A percentile compares a stretch with the other conserved stretches of the same genome.
These are phyloP conservation scores for Cyathus striatus DNA, from an alignment of 768 basidiomycete species.

Conservation along the genomic window DNA sequence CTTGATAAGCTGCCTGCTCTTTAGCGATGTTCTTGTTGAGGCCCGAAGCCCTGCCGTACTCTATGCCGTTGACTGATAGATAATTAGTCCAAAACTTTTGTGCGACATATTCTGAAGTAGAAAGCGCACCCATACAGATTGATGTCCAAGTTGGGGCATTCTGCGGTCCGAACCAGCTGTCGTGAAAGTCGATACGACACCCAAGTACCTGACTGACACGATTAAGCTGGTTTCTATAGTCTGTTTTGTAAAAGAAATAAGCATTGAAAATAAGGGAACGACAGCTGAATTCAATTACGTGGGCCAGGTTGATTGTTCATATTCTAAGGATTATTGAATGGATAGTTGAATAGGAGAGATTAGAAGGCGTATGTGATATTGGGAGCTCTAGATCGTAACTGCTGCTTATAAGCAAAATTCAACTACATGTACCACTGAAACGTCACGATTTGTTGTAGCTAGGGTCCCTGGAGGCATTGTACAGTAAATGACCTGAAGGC, in stretches of 20 bases:
- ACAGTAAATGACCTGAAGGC: too few species aligned
- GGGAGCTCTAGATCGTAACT: too few species aligned
- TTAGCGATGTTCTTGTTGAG: not conserved
- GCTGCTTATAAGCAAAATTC: too few species aligned
- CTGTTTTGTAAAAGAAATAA: not conserved
- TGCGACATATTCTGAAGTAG: not conserved
- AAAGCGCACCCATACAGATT: not conserved
- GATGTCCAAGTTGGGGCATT: not conserved
- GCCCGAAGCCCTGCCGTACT: not conserved
- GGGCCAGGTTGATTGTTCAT: conserved; percentile 8
- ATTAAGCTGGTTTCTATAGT: not conserved
- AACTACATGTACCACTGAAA: too few species aligned
- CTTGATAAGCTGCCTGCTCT: conserved; percentile 9
- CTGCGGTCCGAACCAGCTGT: not conserved
- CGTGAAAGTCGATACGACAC: too few species aligned
- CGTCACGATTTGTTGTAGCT: too few species aligned
- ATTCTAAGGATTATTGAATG: not conserved
- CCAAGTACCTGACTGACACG: not conserved
- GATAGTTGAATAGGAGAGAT: too few species aligned
- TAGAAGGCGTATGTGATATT: too few species aligned
- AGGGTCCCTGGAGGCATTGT: too few species aligned
- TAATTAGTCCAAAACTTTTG: not conserved
- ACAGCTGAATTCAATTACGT: too few species aligned
- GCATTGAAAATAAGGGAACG: not conserved
- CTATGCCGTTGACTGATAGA: not conserved